These are phyloP conservation scores for Verticillium alfalfae DNA, from an alignment of 2,329 filamentous ascomycete species.

Conservation along the genomic window DNA sequence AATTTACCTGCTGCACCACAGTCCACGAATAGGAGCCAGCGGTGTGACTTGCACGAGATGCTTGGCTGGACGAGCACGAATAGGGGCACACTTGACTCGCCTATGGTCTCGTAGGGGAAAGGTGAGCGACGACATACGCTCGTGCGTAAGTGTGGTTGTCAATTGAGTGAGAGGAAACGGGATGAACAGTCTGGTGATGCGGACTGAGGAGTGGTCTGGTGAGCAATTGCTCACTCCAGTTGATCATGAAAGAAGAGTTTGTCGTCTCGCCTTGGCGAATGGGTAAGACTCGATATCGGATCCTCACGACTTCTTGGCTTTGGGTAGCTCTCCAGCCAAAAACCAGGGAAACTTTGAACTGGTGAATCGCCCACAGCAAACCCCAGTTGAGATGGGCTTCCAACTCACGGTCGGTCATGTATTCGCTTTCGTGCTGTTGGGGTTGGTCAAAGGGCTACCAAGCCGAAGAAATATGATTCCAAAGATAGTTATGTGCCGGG, in stretches of 20 bases:
- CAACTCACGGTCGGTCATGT: no score
- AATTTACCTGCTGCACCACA: not conserved
- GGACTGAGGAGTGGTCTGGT: no score
- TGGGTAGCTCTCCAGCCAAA: no score
- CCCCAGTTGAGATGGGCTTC: no score
- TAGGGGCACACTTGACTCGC: not conserved
- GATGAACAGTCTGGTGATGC: not conserved
- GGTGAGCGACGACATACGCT: not conserved
- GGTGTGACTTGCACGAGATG: not conserved
- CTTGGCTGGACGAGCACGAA: not conserved
- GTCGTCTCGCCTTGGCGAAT: not conserved
- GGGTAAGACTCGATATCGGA: no score
- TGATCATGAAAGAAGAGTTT: not conserved
- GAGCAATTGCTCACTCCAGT: not conserved
- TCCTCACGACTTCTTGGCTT: no score
- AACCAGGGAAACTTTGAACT: no score
- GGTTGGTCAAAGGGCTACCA: no score
- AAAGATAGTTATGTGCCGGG: not conserved
- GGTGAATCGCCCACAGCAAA: no score
- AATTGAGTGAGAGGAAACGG: not conserved
- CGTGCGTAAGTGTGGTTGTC: not conserved
- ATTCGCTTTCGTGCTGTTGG: no score
- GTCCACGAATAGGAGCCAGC: not conserved
- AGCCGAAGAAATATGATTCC: not conserved
- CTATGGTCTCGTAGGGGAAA: not conserved